A percentile compares a stretch with the other conserved stretches of the same genome.
Conservation (phyloP, 1,139 yeast genomes). For the Blastobotrys buckinghamii region DNA sequence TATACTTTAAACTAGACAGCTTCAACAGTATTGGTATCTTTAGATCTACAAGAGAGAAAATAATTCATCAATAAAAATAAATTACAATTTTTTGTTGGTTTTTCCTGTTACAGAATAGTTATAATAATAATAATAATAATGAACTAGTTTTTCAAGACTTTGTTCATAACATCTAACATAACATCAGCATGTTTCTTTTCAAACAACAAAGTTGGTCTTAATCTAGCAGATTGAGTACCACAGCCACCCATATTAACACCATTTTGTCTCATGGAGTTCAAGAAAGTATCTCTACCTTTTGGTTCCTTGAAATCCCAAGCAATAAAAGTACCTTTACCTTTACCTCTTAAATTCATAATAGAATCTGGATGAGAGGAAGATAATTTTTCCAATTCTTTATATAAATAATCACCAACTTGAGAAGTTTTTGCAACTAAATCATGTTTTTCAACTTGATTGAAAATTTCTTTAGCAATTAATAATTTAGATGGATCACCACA, state of each 20-base stretch:
- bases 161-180: constrained; percentile 38
- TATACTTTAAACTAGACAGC: too few relatives aligned
- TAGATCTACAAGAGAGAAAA: too few relatives aligned
- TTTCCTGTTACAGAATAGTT: neutral
- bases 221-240: constrained; percentile 65
- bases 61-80: neutral
- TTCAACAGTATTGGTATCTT: too few relatives aligned
- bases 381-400: constrained; percentile 45
- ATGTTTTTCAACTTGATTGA: constrained; percentile 55
- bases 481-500: constrained; percentile 84
- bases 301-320: constrained; percentile 64
- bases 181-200: constrained; percentile 73
- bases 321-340: constrained; percentile 76
- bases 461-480: constrained; percentile 64
- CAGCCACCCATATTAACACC: constrained; percentile 83
- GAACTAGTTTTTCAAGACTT: constrained; percentile 19
- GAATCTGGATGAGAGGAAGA: constrained; percentile 47
- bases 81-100: neutral
- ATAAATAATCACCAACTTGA: constrained; percentile 60
- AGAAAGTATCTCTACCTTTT: constrained; percentile 52
- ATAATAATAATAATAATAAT: too few relatives aligned
- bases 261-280: constrained; percentile 47
- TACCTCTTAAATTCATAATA: constrained; percentile 61
- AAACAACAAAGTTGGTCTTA: constrained; percentile 71
- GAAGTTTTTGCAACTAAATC: constrained; percentile 51